phyloP scores from a whole-genome alignment of 306 rosid species.

The Heteromeles arbutifolia region DNA sequence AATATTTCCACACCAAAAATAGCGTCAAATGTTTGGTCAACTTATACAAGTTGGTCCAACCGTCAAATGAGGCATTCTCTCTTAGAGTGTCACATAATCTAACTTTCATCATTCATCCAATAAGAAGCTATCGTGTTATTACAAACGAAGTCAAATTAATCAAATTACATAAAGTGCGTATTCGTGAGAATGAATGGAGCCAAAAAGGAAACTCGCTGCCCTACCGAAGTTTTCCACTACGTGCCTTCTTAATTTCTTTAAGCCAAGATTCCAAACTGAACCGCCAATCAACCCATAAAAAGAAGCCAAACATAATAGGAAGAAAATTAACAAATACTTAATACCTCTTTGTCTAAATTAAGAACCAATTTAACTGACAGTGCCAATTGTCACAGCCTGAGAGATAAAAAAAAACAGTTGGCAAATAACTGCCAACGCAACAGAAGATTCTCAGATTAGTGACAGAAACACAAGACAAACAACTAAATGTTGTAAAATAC shows the following conservation, averaged over 20 bases:
- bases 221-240: neutral
- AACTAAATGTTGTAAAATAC: constrained; percentile 2
- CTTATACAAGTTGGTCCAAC: neutral
- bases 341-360: neutral
- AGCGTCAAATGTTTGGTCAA: neutral
- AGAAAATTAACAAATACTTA: neutral
- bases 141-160: too few species aligned
- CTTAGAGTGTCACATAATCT: neutral
- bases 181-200: neutral
- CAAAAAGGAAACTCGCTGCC: too few species aligned
- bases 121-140: too few species aligned
- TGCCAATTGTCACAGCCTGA: neutral
- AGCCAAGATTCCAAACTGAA: constrained; percentile 5
- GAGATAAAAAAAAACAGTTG: neutral
- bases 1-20: neutral
- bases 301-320: neutral
- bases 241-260: neutral
- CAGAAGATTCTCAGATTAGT: neutral
- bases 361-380: neutral
- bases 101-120: too few species aligned
- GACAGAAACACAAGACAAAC: neutral
- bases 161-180: too few species aligned
- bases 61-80: neutral
- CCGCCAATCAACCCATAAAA: neutral
- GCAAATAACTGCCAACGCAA: constrained; percentile 17